Percentiles rank a stretch among this genome's conserved stretches.
phyloP scores from a whole-genome alignment of 352 stramenopile species.

The Phytopythium kandeliae region DNA sequence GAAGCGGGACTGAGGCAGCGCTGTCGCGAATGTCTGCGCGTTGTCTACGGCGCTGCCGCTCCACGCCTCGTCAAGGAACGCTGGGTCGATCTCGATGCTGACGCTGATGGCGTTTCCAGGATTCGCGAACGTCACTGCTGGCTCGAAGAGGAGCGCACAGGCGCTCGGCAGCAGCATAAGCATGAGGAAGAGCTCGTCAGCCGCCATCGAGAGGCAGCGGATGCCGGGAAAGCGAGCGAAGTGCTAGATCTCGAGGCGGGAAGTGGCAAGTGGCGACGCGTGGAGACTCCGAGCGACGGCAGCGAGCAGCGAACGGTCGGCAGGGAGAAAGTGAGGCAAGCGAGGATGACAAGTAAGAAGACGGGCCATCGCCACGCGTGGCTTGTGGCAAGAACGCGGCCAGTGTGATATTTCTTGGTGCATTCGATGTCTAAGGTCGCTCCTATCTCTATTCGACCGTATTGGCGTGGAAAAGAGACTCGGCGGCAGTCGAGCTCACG shows the following conservation, averaged over 20 bases:
- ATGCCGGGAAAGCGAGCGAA: neutral
- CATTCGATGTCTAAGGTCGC: too few species aligned
- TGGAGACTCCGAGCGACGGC: too few species aligned
- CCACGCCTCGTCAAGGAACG: conserved; percentile 2
- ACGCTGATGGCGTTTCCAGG: neutral
- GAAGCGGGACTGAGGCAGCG: conserved; percentile 2
- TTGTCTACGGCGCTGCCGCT: neutral
- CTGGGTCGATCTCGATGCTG: conserved; percentile 1
- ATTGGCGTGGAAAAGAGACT: too few species aligned
- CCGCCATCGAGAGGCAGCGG: neutral
- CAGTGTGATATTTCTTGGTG: too few species aligned
- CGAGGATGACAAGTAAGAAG: too few species aligned
- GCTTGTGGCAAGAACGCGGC: too few species aligned
- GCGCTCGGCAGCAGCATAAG: neutral
- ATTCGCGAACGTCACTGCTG: neutral
- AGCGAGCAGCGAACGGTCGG: too few species aligned
- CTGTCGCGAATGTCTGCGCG: neutral
- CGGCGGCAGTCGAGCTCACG: too few species aligned
- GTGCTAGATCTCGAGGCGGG: neutral
- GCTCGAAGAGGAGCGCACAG: neutral
- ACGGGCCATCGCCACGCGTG: too few species aligned
- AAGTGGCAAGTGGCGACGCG: neutral
- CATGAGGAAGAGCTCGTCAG: neutral
- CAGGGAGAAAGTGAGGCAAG: too few species aligned
- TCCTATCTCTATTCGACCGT: too few species aligned